A percentile compares a stretch with the other conserved stretches of the same genome.
Evolutionary conservation across 2,329 filamentous ascomycete species (phyloP).

Genomic region (Pestalotiopsis sp.): DNA sequence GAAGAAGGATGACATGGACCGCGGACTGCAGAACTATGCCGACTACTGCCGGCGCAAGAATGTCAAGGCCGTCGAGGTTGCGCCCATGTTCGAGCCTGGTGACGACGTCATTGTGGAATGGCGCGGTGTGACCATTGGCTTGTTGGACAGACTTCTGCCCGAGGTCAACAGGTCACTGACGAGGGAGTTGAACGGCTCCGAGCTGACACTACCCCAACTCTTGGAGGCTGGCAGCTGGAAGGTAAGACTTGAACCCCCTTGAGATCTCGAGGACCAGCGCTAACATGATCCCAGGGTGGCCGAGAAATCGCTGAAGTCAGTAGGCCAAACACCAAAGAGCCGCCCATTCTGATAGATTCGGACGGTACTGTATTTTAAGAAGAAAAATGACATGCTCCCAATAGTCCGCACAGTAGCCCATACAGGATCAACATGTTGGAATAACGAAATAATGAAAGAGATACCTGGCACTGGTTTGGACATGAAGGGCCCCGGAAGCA

Average conservation of each 20-base stretch:
- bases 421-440: neutral
- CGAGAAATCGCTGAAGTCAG: conserved; percentile 95
- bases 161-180: conserved; percentile 45
- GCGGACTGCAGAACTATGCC: conserved; percentile 47
- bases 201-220: conserved; percentile 51
- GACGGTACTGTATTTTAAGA: conserved; percentile 91
- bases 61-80: conserved; percentile 47
- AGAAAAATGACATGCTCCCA: neutral
- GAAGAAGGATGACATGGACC: conserved; percentile 45
- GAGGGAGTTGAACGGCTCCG: conserved; percentile 36
- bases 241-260: conserved; percentile 13
- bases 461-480: neutral
- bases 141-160: conserved; percentile 56
- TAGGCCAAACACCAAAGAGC: conserved; percentile 93
- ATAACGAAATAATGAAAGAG: neutral
- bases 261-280: conserved; percentile 1
- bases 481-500: neutral
- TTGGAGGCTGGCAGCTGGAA: conserved; percentile 60
- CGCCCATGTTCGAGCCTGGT: conserved; percentile 60
- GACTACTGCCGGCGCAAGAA: conserved; percentile 28
- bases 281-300: conserved; percentile 65
- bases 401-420: neutral
- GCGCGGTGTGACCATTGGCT: conserved; percentile 65
- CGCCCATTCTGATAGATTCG: conserved; percentile 93
- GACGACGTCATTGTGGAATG: conserved; percentile 68